A percentile compares a stretch with the other conserved stretches of the same genome.
These are phyloP conservation scores for Nicotiana tomentosiformis DNA, from an alignment of 257 asterid species.

Conservation along the genomic window DNA sequence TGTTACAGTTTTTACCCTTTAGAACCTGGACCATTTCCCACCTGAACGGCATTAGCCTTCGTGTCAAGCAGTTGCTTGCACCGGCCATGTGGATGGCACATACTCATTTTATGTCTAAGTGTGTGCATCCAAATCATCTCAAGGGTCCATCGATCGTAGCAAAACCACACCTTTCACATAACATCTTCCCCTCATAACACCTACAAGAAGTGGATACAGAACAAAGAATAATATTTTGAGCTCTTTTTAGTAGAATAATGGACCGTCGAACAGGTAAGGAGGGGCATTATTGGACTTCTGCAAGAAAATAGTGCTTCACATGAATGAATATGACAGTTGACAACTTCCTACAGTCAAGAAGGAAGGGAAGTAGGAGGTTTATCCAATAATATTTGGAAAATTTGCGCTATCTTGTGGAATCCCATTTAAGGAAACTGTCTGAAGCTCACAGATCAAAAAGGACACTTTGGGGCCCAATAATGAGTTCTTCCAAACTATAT, in stretches of 20 bases:
- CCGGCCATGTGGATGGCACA: neutral
- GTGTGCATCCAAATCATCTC: neutral
- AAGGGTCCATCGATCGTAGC: neutral
- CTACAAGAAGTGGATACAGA: constrained; percentile 48
- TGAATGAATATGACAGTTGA: constrained; percentile 23
- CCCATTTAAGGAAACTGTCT: constrained; percentile 28
- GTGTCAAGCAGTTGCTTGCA: neutral
- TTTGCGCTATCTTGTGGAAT: constrained; percentile 29
- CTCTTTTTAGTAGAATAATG: constrained; percentile 37
- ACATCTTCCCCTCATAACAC: constrained; percentile 44
- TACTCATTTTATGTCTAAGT: neutral
- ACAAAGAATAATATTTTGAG: constrained; percentile 34
- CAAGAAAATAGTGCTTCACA: neutral
- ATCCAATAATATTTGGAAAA: constrained; percentile 17
- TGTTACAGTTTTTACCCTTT: neutral
- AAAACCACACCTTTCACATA: constrained; percentile 19
- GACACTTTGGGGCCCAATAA: constrained; percentile 34
- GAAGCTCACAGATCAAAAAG: neutral
- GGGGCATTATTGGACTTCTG: constrained; percentile 13
- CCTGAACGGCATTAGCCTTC: constrained; percentile 4
- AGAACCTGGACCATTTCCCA: constrained; percentile 4
- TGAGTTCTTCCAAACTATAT: constrained; percentile 31
- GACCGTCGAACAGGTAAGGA: constrained; percentile 34
- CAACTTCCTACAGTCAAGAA: constrained; percentile 18
- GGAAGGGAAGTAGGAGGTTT: neutral